Evolutionary conservation across 2,329 filamentous ascomycete genomes (phyloP).

Genomic region (Nannizziopsis arthrosporioides): DNA sequence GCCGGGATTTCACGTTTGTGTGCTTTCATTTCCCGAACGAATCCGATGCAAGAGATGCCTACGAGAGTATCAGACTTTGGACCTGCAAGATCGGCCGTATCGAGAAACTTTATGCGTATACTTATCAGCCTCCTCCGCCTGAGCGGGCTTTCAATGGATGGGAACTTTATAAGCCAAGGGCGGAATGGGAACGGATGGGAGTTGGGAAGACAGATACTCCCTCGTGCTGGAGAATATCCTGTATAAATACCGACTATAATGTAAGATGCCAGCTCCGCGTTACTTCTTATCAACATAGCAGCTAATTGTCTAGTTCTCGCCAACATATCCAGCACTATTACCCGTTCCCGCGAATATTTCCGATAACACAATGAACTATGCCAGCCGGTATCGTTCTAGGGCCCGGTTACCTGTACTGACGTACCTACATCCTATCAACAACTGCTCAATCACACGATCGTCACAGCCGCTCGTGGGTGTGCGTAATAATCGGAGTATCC

Average conservation of each 20-base stretch:
- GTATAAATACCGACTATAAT: conserved; percentile 77
- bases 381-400: conserved; percentile 75
- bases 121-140: conserved; percentile 60
- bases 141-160: conserved; percentile 71
- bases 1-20: conserved; percentile 87
- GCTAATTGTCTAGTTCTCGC: conserved; percentile 53
- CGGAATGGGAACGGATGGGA: conserved; percentile 78
- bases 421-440: conserved; percentile 93
- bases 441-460: conserved; percentile 89
- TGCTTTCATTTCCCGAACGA: conserved; percentile 77
- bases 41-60: conserved; percentile 65
- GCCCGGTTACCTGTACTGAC: conserved; percentile 78
- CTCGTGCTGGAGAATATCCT: conserved; percentile 77
- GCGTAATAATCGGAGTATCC: conserved; percentile 76
- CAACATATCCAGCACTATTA: conserved; percentile 78
- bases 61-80: conserved; percentile 68
- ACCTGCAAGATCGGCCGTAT: conserved; percentile 73
- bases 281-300: conserved; percentile 5
- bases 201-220: conserved; percentile 70
- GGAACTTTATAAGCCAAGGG: conserved; percentile 70
- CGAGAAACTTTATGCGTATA: conserved; percentile 85
- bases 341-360: conserved; percentile 81
- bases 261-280: conserved; percentile 28
- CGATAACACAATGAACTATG: conserved; percentile 94
- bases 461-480: conserved; percentile 86